phyloP scores from a whole-genome alignment of 345 rosid genomes.

The Alliaria petiolata region DNA sequence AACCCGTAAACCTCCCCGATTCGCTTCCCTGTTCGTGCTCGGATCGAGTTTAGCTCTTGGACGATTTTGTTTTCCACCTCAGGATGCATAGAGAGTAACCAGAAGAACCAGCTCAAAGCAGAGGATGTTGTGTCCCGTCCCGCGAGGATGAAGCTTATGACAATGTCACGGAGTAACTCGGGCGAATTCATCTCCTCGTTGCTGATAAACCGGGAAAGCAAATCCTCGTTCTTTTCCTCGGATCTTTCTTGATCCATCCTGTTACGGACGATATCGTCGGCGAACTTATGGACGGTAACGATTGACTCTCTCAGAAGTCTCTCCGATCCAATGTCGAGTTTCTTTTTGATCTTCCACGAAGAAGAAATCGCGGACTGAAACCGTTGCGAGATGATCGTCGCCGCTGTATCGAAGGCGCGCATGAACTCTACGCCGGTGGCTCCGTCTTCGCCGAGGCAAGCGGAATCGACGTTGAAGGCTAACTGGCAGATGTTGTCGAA shows the following conservation, averaged over 20 bases:
- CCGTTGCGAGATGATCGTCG: conserved; percentile 36
- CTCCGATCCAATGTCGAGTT: conserved; percentile 48
- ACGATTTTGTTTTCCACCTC: conserved; percentile 35
- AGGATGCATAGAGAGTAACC: conserved; percentile 46
- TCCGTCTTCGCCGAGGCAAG: conserved; percentile 44
- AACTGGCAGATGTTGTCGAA: conserved; percentile 71
- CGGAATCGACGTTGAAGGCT: conserved; percentile 69
- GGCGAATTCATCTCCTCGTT: conserved; percentile 38
- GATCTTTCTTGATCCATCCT: conserved; percentile 53
- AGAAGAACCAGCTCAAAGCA: conserved; percentile 78
- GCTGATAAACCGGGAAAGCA: conserved; percentile 49
- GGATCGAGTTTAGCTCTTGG: conserved; percentile 37
- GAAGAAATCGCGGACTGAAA: conserved; percentile 26
- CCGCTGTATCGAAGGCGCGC: conserved; percentile 45
- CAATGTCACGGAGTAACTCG: conserved; percentile 50
- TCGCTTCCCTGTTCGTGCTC: conserved; percentile 6
- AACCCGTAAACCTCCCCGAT: conserved; percentile 36
- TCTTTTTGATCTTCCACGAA: conserved; percentile 45
- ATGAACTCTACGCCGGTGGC: conserved; percentile 40
- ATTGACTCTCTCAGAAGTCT: conserved; percentile 34
- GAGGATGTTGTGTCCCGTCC: conserved; percentile 77
- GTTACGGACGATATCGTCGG: conserved; percentile 36
- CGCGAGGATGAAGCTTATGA: conserved; percentile 60
- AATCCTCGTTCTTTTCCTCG: conserved; percentile 35
- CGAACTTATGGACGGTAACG: conserved; percentile 43